A percentile compares a stretch with the other conserved stretches of the same genome.
Conservation (phyloP, 1,284 basidiomycete genomes). For the Singerocomus rubriflavus region DNA sequence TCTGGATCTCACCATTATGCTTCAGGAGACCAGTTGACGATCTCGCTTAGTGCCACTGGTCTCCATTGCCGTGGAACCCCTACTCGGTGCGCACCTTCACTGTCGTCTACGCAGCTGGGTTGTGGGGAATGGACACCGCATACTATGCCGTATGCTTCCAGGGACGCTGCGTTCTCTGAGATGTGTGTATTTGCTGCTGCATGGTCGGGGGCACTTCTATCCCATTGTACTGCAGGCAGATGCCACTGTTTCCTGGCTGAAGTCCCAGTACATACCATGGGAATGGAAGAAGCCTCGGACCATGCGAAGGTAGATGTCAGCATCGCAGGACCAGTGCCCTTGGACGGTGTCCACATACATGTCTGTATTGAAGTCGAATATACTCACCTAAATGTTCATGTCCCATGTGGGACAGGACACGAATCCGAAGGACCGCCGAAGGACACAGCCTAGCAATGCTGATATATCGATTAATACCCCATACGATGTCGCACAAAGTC, state of each 20-base stretch:
- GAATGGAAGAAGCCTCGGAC: slow-evolving; percentile 44
- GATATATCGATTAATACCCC: slow-evolving; percentile 3
- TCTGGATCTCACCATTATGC: slow-evolving; percentile 1
- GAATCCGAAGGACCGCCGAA: slow-evolving; percentile 9
- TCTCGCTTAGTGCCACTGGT: neutral
- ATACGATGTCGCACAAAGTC: neutral
- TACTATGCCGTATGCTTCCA: neutral
- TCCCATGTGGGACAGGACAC: neutral
- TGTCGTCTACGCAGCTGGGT: slow-evolving; percentile 15
- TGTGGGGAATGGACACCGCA: slow-evolving; percentile 13
- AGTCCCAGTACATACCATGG: slow-evolving; percentile 42
- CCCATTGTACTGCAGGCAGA: slow-evolving; percentile 37
- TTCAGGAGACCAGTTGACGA: neutral
- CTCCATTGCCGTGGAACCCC: neutral
- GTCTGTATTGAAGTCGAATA: neutral
- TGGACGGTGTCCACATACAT: neutral
- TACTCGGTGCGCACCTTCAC: slow-evolving; percentile 18
- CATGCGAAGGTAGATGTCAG: slow-evolving; percentile 31
- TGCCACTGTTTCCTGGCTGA: slow-evolving; percentile 31
- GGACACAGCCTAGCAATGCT: neutral
- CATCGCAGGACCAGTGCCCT: slow-evolving; percentile 24
- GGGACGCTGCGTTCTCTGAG: slow-evolving; percentile 20
- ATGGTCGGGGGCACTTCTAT: slow-evolving; percentile 37
- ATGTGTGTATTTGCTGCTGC: slow-evolving; percentile 29
- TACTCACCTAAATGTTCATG: slow-evolving; percentile 7